A percentile compares a stretch with the other conserved stretches of the same genome.
These are phyloP conservation scores for Ophiostoma sp. DNA, from an alignment of 2,329 filamentous ascomycete species.

Conservation along the genomic window DNA sequence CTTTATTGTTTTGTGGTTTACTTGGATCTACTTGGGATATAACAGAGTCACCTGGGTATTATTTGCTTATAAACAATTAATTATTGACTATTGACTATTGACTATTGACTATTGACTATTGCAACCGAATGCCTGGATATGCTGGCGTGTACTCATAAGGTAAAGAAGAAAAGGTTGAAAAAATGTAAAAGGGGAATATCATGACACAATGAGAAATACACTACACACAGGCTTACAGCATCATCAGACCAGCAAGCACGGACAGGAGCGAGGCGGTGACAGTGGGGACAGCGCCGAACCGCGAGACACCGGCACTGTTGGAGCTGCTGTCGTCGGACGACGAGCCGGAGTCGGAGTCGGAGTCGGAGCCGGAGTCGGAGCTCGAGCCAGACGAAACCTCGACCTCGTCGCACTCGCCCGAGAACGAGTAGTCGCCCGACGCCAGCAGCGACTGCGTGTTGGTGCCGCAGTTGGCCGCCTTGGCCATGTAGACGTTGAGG, in stretches of 20 bases:
- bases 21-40: not conserved
- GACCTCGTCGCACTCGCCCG: constrained; percentile 27
- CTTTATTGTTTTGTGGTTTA: not conserved
- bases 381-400: not conserved
- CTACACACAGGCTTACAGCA: constrained; percentile 1
- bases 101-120: not conserved
- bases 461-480: constrained; percentile 30
- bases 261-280: not conserved
- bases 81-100: not conserved
- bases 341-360: not conserved
- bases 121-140: not conserved
- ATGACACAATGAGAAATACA: not conserved
- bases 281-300: not conserved
- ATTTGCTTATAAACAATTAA: not conserved
- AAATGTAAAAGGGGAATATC: not conserved
- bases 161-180: not conserved
- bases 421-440: constrained; percentile 24
- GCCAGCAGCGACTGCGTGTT: constrained; percentile 28
- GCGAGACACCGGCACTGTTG: not conserved
- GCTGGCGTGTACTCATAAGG: not conserved
- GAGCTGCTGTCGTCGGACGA: not conserved
- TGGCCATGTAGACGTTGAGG: constrained; percentile 29
- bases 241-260: not conserved
- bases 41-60: not conserved
- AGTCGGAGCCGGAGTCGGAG: not conserved